Evolutionary conservation across 345 rosid species (phyloP), one percentile per base, ranked within the genome.

Genomic region (Camelina sativa): DNA sequence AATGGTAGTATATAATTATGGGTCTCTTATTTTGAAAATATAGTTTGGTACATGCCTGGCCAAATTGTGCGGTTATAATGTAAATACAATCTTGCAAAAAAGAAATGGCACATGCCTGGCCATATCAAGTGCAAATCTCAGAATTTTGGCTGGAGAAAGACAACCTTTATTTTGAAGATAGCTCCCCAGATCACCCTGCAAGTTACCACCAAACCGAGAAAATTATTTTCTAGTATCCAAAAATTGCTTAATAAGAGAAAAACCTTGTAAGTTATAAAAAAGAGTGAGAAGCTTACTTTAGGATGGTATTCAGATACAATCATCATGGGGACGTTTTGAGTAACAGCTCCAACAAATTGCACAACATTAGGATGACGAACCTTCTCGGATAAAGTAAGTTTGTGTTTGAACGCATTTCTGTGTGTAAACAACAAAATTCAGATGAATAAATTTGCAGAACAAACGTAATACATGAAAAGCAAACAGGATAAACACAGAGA

Each of bases 311-410:
- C 99, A 46, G 82, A 78, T 67, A 92, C 96, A 82, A 95, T 92
- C 99, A 95, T 95, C 99, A 95, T 89, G 23, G 99, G 99, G 55
- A 86, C 73, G 67, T 95, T 92, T 81, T 95, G 99, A 50, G 99
- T 95, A 68, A 95, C 99, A 69, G 99, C 97, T 79, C 99, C 99
- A 72, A 95, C 97, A 87, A 95, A 95, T 76, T 95, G 99, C 72
- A 95, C 90, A 68, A 95, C 88, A 80, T 95, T 95, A 22, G 99
- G 99, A 89, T 95, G 99, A 41, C 99, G 87, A 34, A 91, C 97
- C 83, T 86, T 92, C 82, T 95, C 97, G 57, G 92, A 76, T 69
- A 90, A 69, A 75, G 94, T 93, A 28, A 95, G 88, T 84, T 95
- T 97, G 62, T 89, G 76, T 71, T 88, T 92, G 87, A 95, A 95